A percentile compares a stretch with the other conserved stretches of the same genome.
Conservation (phyloP, 306 rosid genomes). For the Leucaena leucocephala region DNA sequence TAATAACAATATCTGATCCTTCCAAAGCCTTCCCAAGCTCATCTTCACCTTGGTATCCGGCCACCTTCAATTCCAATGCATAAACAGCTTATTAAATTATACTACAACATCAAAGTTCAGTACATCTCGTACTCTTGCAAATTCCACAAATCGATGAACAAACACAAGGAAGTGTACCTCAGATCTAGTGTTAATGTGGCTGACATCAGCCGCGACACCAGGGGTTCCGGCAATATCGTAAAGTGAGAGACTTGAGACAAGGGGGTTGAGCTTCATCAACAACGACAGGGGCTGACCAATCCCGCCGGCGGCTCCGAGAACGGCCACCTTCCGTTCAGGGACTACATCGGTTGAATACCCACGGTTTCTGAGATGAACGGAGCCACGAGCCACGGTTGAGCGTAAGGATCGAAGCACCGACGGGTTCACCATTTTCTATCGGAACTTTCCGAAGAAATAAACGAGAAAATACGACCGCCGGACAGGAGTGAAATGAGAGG, state of each 20-base stretch:
- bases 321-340: constrained; percentile 82
- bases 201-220: too few species aligned
- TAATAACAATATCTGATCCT: constrained; percentile 86
- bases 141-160: background rate
- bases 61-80: constrained; percentile 53
- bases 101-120: background rate
- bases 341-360: constrained; percentile 51
- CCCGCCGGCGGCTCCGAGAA: constrained; percentile 97
- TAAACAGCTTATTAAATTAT: background rate
- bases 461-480: background rate
- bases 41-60: constrained; percentile 74
- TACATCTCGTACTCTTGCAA: background rate
- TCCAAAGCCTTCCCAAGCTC: constrained; percentile 82
- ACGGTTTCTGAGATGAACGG: constrained; percentile 54
- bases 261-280: constrained; percentile 65
- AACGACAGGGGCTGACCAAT: constrained; percentile 80
- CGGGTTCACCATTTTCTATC: constrained; percentile 55
- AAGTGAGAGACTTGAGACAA: too few species aligned
- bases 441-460: background rate
- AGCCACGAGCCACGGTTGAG: constrained; percentile 50
- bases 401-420: constrained; percentile 70
- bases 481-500: background rate
- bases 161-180: background rate
- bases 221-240: too few species aligned
- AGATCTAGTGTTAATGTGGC: too few species aligned